Evolutionary conservation across 768 basidiomycete genomes (phyloP).

Genomic region (Russula olivacea): DNA sequence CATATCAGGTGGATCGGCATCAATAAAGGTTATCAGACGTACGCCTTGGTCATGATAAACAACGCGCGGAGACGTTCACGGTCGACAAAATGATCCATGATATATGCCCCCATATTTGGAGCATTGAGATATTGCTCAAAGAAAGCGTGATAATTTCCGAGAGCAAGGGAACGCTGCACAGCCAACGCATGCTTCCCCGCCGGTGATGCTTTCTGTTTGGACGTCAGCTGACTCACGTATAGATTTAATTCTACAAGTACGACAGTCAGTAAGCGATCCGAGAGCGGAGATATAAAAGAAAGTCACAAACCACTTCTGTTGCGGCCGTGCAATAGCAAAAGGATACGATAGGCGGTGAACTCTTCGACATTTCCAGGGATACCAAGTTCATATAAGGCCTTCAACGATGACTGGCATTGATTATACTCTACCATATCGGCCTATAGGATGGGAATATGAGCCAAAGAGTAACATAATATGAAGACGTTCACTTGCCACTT

Average conservation of each 20-base stretch:
- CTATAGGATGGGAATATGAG: slow-evolving; percentile 38
- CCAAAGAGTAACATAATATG: not conserved
- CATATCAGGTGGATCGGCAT: slow-evolving; percentile 1
- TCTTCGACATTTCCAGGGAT: slow-evolving; percentile 91
- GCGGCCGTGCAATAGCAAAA: slow-evolving; percentile 90
- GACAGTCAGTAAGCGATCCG: slow-evolving; percentile 2
- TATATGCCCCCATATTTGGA: slow-evolving; percentile 96
- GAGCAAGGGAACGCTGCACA: slow-evolving; percentile 83
- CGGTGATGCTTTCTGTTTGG: slow-evolving; percentile 73
- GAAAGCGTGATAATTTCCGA: slow-evolving; percentile 90
- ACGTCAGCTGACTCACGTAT: slow-evolving; percentile 95
- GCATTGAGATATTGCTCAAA: slow-evolving; percentile 79
- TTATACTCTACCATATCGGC: slow-evolving; percentile 98
- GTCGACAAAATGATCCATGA: slow-evolving; percentile 98
- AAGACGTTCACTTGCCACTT: slow-evolving; percentile 49
- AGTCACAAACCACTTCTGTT: slow-evolving; percentile 77
- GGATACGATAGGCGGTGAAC: slow-evolving; percentile 94
- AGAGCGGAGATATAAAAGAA: slow-evolving; percentile 5
- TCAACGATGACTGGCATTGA: slow-evolving; percentile 90
- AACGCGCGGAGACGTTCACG: slow-evolving; percentile 84
- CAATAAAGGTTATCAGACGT: slow-evolving; percentile 34
- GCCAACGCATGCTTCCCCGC: slow-evolving; percentile 85
- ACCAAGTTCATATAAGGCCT: slow-evolving; percentile 87
- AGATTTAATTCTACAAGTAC: slow-evolving; percentile 78
- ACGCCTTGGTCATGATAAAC: slow-evolving; percentile 92